Base-by-base conservation (phyloP, 2,329 filamentous ascomycete species). In the Sporothrix humicola region DNA sequence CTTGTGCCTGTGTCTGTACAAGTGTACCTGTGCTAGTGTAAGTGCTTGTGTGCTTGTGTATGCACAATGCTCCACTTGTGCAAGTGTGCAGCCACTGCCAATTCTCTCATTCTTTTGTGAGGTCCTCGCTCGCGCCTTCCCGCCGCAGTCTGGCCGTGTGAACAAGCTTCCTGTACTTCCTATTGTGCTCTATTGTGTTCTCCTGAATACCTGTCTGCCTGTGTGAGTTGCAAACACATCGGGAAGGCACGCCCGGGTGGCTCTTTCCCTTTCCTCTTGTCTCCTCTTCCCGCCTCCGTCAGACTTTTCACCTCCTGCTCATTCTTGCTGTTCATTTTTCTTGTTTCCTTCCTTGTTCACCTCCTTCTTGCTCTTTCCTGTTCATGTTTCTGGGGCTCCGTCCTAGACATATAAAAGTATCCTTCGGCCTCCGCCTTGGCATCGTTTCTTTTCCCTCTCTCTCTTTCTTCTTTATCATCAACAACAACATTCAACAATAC, bases 401-500 rank as follows among this genome's bases (percentile, higher is more conserved):
- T 50, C 42, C 13, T 44, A 58, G 4, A 61, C 52, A 71, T 71
- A 71, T 71, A 71, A 72, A 72, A 68, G 59, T 26, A 26, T 46
- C 13, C 71, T 48, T 31, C 31, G 31, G 31, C 31, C 31, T 20
- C 59, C 48, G 26, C 58, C 61, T 72, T 72, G 59, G 70, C 71
- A 72, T 58, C 48, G 7, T 37, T 48, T 20, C 37, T 46, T 58
- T 37, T 66, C 12, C 17, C 15, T 68, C 37, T 26, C 48, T 52
- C 20, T 59, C 17, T 13, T 69, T 42, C 17, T 42, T 42, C 23
- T 20, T 50, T 20, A 10, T n/a, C 54, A 26, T 23, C 69, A 66
- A 10, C 61, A 66, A 10, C 61, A 65, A 46, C 37, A 46, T 17
- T 9, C n/a, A 44, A 42, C 31, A 42, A 61, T 17, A 61, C n/a